Percentiles rank a stretch among this genome's conserved stretches.
These are phyloP conservation scores for Saccharomyces uvarum DNA, from an alignment of 1,139 yeast species.

Conservation along the genomic window DNA sequence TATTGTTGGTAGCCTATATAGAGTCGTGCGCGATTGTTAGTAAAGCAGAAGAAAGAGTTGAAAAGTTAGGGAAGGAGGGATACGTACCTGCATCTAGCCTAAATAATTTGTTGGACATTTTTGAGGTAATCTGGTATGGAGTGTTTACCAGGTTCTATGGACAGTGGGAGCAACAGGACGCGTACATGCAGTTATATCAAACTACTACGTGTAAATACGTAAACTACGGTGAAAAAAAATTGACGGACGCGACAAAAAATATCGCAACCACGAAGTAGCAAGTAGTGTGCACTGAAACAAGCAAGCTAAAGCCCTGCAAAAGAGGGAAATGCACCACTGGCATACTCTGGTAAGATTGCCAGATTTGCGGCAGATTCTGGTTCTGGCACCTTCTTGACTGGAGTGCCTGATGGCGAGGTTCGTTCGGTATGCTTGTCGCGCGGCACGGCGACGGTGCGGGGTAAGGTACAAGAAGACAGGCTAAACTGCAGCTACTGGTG, in stretches of 20 bases:
- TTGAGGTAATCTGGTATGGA: neutral
- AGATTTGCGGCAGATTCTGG: neutral
- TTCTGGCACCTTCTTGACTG: neutral
- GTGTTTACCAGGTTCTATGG: neutral
- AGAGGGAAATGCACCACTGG: neutral
- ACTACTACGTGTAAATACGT: neutral
- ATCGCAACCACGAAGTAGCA: neutral
- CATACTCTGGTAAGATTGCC: neutral
- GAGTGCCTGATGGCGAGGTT: neutral
- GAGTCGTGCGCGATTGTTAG: slow-evolving; percentile 4
- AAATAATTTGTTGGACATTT: slow-evolving; percentile 32
- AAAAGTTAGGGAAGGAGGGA: neutral
- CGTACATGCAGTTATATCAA: neutral
- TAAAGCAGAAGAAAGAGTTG: neutral
- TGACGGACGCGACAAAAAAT: neutral
- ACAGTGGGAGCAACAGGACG: neutral
- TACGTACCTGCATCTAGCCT: slow-evolving; percentile 35
- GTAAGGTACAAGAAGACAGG: neutral
- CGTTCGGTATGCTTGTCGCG: neutral
- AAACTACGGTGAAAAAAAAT: neutral
- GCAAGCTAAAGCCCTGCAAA: neutral
- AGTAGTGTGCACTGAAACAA: neutral
- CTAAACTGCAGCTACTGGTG: neutral
- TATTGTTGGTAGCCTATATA: slow-evolving; percentile 54
- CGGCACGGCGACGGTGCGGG: neutral